Evolutionary conservation across 371 early-diverging fungal species (phyloP).

Genomic region (Apophysomyces sp.): DNA sequence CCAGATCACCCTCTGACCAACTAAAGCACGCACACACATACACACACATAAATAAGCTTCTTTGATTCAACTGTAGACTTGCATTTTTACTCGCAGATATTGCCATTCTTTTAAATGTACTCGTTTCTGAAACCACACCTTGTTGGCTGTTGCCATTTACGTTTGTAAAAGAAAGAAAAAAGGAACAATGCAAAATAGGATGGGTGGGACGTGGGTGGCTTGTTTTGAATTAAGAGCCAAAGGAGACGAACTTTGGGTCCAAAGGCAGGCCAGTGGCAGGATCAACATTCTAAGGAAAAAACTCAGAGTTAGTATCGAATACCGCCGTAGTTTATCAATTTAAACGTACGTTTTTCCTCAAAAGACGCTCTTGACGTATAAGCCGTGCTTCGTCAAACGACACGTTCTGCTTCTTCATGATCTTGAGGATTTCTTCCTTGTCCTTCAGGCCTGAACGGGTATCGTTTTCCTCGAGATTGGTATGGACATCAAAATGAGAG

Average conservation of each 20-base stretch:
- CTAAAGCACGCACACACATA: slow-evolving; percentile 7
- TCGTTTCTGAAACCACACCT: slow-evolving; percentile 3
- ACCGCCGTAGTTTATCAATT: too few relatives aligned
- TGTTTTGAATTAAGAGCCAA: slow-evolving; percentile 22
- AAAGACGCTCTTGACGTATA: slow-evolving; percentile 69
- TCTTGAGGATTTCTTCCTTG: slow-evolving; percentile 66
- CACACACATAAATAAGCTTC: background rate
- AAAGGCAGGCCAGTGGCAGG: slow-evolving; percentile 76
- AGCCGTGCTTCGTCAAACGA: slow-evolving; percentile 83
- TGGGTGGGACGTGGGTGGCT: background rate
- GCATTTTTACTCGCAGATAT: slow-evolving; percentile 41
- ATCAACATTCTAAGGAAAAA: slow-evolving; percentile 61
- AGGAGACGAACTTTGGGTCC: slow-evolving; percentile 77
- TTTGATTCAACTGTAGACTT: slow-evolving; percentile 7
- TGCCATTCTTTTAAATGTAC: slow-evolving; percentile 33
- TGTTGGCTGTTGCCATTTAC: background rate
- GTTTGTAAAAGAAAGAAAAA: background rate
- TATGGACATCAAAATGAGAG: slow-evolving; percentile 67
- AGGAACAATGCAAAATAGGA: background rate
- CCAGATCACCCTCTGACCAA: slow-evolving; percentile 32
- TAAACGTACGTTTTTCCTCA: slow-evolving; percentile 60
- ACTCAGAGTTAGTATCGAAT: background rate
- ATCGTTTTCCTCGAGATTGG: slow-evolving; percentile 68
- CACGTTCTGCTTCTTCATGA: slow-evolving; percentile 72
- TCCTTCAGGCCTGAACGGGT: slow-evolving; percentile 74